Evolutionary conservation across 2,329 filamentous ascomycete species (phyloP), one percentile per base, ranked within the genome.

Genomic region (Cadophora sp.): DNA sequence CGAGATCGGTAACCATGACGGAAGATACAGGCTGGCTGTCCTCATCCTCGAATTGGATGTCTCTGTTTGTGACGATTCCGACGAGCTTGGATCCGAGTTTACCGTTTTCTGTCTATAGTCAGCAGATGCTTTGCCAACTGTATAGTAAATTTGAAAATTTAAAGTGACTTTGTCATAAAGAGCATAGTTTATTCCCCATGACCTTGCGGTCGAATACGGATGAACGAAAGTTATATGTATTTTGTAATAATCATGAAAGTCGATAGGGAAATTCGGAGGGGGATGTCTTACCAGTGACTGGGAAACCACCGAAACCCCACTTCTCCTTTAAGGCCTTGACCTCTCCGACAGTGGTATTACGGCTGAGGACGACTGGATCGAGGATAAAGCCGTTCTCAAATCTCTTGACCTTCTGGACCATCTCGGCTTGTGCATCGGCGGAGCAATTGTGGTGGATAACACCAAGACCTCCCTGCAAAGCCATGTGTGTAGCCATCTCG

Each of bases 401-500:
- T 77, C 96, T 89, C 91, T 99, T 99, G 76, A 99, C 96, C 85
- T 97, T 98, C 81, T 93, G 89, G 73, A 99, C 93, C 96, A 99
- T 99, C 84, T 97, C 94, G 73, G 96, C 96, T 84, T 99, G 96
- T 65, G 93, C 92, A 33, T 98, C 93, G 36, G 94, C 88, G n/a
- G 94, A 96, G 87, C 96, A 99, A 85, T 99, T 99, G 88, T 99
- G 96, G 85, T 99, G 96, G 74, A 99, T 97, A 75, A 99, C 94
- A 83, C 96, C 93, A 20, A 96, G 85, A 76, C 93, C 93, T 75
- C 93, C 93, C 78, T 96, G 91, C 39, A 96, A 86, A 62, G 93
- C 93, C 87, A 96, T 97, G 83, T 97, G 93, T 76, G 99, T 98
- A 72, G 96, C 96, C 96, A 99, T 99, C 80, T 97, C 95, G 83